Percentiles rank a stretch among this genome's conserved stretches.
Evolutionary conservation across 2,329 filamentous ascomycete genomes (phyloP).

Genomic region (Fusarium chaquense): DNA sequence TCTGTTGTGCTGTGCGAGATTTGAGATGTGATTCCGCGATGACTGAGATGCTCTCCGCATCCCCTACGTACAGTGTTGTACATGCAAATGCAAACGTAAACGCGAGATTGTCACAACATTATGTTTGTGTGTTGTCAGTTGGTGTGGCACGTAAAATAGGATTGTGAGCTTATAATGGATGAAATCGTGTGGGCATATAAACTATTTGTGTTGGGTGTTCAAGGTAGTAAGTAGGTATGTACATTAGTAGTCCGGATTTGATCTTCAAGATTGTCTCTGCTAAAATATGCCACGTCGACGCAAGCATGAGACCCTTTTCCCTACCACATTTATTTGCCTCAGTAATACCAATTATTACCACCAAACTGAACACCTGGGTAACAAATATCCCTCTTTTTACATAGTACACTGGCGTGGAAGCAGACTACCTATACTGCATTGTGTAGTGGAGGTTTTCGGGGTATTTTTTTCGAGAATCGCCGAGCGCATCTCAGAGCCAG

Average conservation of each 20-base stretch:
- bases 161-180: slow-evolving; percentile 2
- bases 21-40: slow-evolving; percentile 36
- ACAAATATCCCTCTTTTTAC: slow-evolving; percentile 18
- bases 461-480: slow-evolving; percentile 32
- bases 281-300: slow-evolving; percentile 17
- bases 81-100: slow-evolving; percentile 28
- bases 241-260: slow-evolving; percentile 4
- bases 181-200: not conserved
- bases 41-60: slow-evolving; percentile 11
- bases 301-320: slow-evolving; percentile 24
- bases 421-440: slow-evolving; percentile 32
- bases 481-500: slow-evolving; percentile 33
- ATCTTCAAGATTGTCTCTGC: slow-evolving; percentile 24
- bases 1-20: slow-evolving; percentile 33
- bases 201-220: slow-evolving; percentile 11
- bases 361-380: not conserved
- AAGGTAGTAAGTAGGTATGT: not conserved
- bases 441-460: slow-evolving; percentile 25
- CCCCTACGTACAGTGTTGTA: slow-evolving; percentile 18
- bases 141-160: slow-evolving; percentile 10
- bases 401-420: slow-evolving; percentile 43
- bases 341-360: slow-evolving; percentile 19
- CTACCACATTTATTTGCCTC: slow-evolving; percentile 33
- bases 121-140: slow-evolving; percentile 13
- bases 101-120: slow-evolving; percentile 16